Evolutionary conservation across 1,139 yeast genomes (phyloP).

Genomic region (Candida sanyaensis): DNA sequence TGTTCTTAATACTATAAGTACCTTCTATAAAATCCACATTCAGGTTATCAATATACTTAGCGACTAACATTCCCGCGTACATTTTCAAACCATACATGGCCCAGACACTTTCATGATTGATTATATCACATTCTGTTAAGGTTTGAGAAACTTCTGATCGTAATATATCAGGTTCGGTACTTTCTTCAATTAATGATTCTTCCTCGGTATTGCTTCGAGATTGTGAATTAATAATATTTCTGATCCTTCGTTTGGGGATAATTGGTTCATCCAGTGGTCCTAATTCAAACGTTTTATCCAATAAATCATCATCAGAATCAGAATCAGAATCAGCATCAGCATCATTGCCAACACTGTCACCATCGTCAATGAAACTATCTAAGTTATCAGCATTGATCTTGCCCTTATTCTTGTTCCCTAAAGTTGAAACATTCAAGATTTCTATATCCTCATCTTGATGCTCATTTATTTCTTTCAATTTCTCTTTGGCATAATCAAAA

Average conservation of each 20-base stretch:
- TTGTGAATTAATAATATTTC: constrained; percentile 14
- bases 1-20: constrained; percentile 24
- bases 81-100: constrained; percentile 37
- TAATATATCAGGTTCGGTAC: constrained; percentile 12
- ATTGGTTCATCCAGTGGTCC: constrained; percentile 7
- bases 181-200: constrained; percentile 7
- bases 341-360: background rate
- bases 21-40: constrained; percentile 38
- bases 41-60: constrained; percentile 25
- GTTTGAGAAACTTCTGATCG: constrained; percentile 23
- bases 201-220: constrained; percentile 3
- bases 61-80: constrained; percentile 31
- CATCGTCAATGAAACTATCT: background rate
- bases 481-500: background rate
- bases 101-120: constrained; percentile 33
- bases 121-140: constrained; percentile 21
- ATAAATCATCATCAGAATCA: constrained; percentile 5
- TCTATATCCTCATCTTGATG: background rate
- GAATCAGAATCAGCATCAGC: too few relatives aligned
- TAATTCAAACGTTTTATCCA: background rate
- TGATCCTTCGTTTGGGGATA: constrained; percentile 11
- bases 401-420: constrained; percentile 3
- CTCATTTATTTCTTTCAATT: background rate
- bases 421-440: background rate
- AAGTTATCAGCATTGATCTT: background rate